phyloP scores from a whole-genome alignment of 1,139 yeast genomes.

The Starmera stellimalicola region DNA sequence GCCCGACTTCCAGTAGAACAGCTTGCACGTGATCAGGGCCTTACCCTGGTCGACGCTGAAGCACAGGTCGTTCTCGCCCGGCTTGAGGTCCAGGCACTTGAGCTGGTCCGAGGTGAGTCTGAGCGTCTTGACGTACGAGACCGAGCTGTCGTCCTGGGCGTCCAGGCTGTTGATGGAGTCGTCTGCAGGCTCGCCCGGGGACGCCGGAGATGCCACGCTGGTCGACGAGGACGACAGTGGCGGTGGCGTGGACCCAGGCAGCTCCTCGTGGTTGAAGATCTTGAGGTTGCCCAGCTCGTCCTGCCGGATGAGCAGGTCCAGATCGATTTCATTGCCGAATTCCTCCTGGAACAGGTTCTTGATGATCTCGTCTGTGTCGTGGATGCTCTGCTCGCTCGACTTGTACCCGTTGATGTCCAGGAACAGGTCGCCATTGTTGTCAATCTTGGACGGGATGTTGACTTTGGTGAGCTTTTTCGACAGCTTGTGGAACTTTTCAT shows the following conservation, averaged over 20 bases:
- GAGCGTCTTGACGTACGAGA: constrained; percentile 69
- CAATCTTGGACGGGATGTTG: constrained; percentile 83
- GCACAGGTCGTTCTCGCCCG: constrained; percentile 70
- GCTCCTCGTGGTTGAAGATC: constrained; percentile 36
- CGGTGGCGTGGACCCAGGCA: constrained; percentile 17
- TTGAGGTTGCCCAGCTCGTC: constrained; percentile 71
- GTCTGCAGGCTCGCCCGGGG: constrained; percentile 16
- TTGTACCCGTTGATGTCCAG: constrained; percentile 96
- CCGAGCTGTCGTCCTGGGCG: constrained; percentile 7
- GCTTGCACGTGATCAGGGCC: constrained; percentile 62
- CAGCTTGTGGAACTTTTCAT: constrained; percentile 59
- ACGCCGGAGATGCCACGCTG: constrained; percentile 7
- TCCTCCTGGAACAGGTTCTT: constrained; percentile 66
- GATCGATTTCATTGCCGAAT: constrained; percentile 43
- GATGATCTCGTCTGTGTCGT: constrained; percentile 60
- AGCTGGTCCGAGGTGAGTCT: constrained; percentile 89
- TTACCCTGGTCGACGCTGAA: constrained; percentile 79
- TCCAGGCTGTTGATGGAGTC: constrained; percentile 16
- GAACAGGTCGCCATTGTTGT: constrained; percentile 82
- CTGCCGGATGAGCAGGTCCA: constrained; percentile 40
- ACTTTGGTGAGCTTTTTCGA: constrained; percentile 56
- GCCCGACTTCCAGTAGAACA: constrained; percentile 76
- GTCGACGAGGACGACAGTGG: constrained; percentile 5
- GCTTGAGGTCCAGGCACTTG: constrained; percentile 57
- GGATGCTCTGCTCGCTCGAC: constrained; percentile 67